Evolutionary conservation across 1,139 yeast species (phyloP), one percentile per base, ranked within the genome.

Genomic region (Cylindricascospora bacillispora): DNA sequence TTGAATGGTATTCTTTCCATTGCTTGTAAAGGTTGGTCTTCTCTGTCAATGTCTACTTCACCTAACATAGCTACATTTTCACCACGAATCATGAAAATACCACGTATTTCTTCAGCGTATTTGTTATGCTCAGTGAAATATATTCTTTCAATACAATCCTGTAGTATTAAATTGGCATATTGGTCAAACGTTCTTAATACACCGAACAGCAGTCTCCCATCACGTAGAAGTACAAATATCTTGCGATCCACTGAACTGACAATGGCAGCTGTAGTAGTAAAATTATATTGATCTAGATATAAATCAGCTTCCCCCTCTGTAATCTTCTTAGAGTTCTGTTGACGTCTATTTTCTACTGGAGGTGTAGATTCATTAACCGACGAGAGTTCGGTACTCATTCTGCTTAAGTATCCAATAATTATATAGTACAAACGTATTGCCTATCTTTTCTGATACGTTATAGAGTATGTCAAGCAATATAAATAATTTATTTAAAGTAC

Each of bases 11-110:
- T 63, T 47, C 70, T 71, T 36, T 66, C 61, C 52, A 74, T 62
- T 13, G 59, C 56, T 26, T 65, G 65, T 48, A 80, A 63, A 35
- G 80, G 78, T 37, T 63, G 71, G 49, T 80, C 93, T 55, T 86
- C 95, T 43, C 63, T 70, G 49, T 83, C 95, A 39, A 85, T 79
- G 54, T 89, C 95, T 23, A 89, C 69, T 53, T 89, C 97, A 14
- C 98, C 98, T 56, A 89, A 59, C 73, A 86, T 72, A n/a, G 86
- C 93, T 11, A 89, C 93, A 48, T 89, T 89, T 56, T 89, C 99
- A 39, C 99, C 98, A 59, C 98, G 79, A 23, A 92, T 79, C 63
- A 92, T 72, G 49, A 77, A 79, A 30, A 83, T 83, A 1, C 93
- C 93, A 33, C 83, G 68, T 35, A 68, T 67, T 15, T 62, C 64